Evolutionary conservation across 1,139 yeast genomes (phyloP).

Genomic region (Zygosaccharomyces pseudobailii): DNA sequence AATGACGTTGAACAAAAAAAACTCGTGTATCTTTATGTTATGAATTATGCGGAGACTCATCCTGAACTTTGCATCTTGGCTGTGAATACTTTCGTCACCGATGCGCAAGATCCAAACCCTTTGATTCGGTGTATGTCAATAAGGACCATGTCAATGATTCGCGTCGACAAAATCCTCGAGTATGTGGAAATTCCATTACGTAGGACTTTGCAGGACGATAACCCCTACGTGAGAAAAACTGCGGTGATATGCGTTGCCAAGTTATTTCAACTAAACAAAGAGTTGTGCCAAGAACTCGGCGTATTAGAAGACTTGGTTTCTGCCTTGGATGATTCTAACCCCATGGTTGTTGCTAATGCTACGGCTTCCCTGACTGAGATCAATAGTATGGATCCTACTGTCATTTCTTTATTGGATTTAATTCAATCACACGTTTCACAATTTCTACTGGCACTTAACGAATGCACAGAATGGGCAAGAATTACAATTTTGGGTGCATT

Average conservation of each 20-base stretch:
- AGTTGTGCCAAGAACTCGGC: conserved; percentile 81
- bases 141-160: conserved; percentile 96
- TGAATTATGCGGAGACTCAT: conserved; percentile 95
- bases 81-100: conserved; percentile 94
- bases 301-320: conserved; percentile 65
- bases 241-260: conserved; percentile 98
- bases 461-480: conserved; percentile 99
- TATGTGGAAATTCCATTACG: conserved; percentile 88
- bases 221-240: conserved; percentile 95
- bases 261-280: conserved; percentile 79
- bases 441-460: conserved; percentile 79
- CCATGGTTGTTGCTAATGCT: conserved; percentile 96
- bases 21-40: conserved; percentile 85
- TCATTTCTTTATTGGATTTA: conserved; percentile 34
- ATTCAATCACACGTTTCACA: conserved; percentile 38
- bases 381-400: conserved; percentile 58
- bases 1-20: conserved; percentile 96
- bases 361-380: conserved; percentile 82
- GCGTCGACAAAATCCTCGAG: conserved; percentile 93
- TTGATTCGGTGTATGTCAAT: conserved; percentile 93
- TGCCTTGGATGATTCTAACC: conserved; percentile 82
- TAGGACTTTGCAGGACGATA: conserved; percentile 82
- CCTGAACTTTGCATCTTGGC: conserved; percentile 96
- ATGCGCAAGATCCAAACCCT: conserved; percentile 96
- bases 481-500: conserved; percentile 81